Evolutionary conservation across 306 rosid genomes (phyloP).

Genomic region (Fragaria vesca): DNA sequence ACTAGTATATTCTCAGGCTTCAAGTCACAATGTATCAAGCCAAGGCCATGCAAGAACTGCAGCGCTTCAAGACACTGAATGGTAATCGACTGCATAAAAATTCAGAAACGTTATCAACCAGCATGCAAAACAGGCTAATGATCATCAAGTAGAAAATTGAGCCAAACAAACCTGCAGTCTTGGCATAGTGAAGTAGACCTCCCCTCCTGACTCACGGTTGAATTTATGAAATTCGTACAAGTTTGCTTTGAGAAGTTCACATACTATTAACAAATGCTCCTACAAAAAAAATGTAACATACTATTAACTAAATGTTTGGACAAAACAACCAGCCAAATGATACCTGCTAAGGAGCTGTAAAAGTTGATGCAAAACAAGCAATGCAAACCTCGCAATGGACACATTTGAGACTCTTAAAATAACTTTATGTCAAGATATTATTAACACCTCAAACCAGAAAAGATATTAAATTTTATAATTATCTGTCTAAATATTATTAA

Average conservation of each 20-base stretch:
- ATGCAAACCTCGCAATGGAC: background rate
- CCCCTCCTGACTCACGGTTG: conserved; percentile 98
- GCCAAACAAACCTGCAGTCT: conserved; percentile 82
- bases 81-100: conserved; percentile 79
- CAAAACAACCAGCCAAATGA: background rate
- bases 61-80: conserved; percentile 98
- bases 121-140: conserved; percentile 11
- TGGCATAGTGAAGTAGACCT: conserved; percentile 99
- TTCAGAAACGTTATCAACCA: conserved; percentile 18
- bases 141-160: conserved; percentile 16
- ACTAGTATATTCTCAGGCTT: conserved; percentile 98
- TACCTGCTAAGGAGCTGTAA: background rate
- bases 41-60: conserved; percentile 86
- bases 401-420: background rate
- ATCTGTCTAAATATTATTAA: background rate
- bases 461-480: background rate
- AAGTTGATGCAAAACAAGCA: background rate
- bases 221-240: conserved; percentile 93
- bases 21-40: conserved; percentile 94
- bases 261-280: conserved; percentile 97
- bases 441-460: background rate
- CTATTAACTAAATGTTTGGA: background rate
- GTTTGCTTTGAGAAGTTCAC: conserved; percentile 98
- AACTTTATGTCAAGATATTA: background rate
- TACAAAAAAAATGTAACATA: conserved; percentile 33